These are phyloP conservation scores for Lagenidium giganteum DNA, from an alignment of 352 stramenopile genomes.

Conservation along the genomic window DNA sequence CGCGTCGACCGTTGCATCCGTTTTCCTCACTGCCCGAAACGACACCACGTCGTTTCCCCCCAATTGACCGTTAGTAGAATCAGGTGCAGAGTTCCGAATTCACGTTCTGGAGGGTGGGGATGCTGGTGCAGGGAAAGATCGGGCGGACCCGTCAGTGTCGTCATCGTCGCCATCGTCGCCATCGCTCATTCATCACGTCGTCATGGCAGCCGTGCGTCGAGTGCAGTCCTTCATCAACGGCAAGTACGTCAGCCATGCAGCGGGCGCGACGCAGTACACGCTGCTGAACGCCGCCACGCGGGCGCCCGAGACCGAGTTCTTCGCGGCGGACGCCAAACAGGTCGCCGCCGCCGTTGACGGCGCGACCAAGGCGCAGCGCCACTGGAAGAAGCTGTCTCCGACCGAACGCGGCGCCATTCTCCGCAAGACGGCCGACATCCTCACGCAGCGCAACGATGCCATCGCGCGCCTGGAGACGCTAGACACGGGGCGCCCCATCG, in stretches of 20 bases:
- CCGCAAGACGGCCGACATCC: conserved; percentile 50
- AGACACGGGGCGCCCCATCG: conserved; percentile 72
- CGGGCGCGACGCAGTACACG: conserved; percentile 24
- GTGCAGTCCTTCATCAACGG: conserved; percentile 77
- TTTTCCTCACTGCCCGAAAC: no score
- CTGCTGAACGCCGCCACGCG: conserved; percentile 57
- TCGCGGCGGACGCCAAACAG: conserved; percentile 30
- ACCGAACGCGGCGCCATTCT: conserved; percentile 59
- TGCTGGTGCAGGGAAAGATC: no score
- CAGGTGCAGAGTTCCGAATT: no score
- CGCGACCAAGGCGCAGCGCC: conserved; percentile 34
- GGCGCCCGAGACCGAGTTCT: conserved; percentile 47
- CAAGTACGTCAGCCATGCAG: conserved; percentile 31
- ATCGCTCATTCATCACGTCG: no score
- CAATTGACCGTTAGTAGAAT: no score
- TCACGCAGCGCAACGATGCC: conserved; percentile 53
- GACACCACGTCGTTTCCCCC: no score
- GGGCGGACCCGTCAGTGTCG: no score
- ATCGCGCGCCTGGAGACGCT: conserved; percentile 72
- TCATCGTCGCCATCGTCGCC: no score
- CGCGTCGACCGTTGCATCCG: no score
- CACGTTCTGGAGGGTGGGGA: no score
- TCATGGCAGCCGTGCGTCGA: conserved; percentile 11
- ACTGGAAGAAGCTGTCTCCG: conserved; percentile 62
- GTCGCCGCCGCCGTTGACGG: conserved; percentile 46